phyloP scores from a whole-genome alignment of 2,329 filamentous ascomycete species.

The Cladophialophora bantiana region DNA sequence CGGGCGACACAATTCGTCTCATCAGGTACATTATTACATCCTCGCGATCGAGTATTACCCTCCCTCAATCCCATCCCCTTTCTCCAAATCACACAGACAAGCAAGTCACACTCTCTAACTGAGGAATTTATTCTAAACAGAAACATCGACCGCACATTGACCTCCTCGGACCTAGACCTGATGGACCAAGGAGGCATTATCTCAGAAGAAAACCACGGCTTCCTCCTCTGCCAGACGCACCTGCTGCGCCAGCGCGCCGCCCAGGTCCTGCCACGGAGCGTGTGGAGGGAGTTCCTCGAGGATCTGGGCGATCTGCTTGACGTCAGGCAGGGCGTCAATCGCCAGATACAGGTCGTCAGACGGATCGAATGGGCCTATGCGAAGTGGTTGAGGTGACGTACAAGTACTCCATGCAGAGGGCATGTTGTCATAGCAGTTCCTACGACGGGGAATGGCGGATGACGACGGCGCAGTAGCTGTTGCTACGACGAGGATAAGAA shows the following conservation, averaged over 20 bases:
- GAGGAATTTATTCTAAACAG: constrained; percentile 43
- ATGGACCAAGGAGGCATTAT: constrained; percentile 75
- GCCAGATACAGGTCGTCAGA: constrained; percentile 79
- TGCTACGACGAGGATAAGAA: too few relatives aligned
- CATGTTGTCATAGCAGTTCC: background rate
- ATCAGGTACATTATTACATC: constrained; percentile 62
- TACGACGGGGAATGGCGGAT: background rate
- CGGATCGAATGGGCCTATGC: constrained; percentile 90
- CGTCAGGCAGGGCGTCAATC: constrained; percentile 74
- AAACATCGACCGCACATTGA: constrained; percentile 84
- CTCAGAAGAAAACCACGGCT: constrained; percentile 89
- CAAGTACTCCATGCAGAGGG: too few relatives aligned
- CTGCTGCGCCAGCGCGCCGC: constrained; percentile 74
- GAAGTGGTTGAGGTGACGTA: constrained; percentile 66
- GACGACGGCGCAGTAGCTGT: too few relatives aligned
- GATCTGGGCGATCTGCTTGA: constrained; percentile 88
- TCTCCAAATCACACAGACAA: background rate
- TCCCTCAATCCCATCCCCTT: background rate
- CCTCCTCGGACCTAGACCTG: constrained; percentile 67
- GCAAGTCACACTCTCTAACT: background rate
- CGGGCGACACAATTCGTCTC: constrained; percentile 75
- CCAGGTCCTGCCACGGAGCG: constrained; percentile 72
- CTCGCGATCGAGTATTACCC: too few relatives aligned
- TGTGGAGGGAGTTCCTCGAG: constrained; percentile 84
- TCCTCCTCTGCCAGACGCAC: constrained; percentile 89